phyloP scores from a whole-genome alignment of 306 rosid genomes.

The Crataegus laevigata region DNA sequence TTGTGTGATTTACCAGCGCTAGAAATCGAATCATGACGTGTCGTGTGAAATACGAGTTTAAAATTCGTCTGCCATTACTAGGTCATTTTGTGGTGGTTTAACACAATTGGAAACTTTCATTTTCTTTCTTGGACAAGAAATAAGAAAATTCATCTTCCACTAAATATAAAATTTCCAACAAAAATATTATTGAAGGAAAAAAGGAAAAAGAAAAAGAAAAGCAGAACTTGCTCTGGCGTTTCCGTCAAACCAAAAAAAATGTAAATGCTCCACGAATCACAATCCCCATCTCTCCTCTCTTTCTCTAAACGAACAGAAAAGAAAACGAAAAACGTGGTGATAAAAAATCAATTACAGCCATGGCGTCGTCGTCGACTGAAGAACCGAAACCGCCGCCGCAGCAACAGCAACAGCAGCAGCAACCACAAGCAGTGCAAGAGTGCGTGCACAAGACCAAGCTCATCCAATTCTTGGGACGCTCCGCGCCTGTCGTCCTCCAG shows the following conservation, averaged over 20 bases:
- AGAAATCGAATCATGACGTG: no score
- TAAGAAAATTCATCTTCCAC: background rate
- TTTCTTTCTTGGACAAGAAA: background rate
- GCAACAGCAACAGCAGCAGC: background rate
- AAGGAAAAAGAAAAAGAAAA: background rate
- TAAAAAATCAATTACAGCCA: constrained; percentile 7
- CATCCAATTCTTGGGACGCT: constrained; percentile 83
- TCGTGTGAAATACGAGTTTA: no score
- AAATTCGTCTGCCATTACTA: no score
- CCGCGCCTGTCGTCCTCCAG: constrained; percentile 84
- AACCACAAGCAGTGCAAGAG: constrained; percentile 36
- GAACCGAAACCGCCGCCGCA: constrained; percentile 17
- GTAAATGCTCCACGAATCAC: background rate
- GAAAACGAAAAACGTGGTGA: background rate
- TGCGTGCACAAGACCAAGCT: constrained; percentile 73
- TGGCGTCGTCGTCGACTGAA: constrained; percentile 45
- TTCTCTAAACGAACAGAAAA: background rate
- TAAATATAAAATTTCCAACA: background rate
- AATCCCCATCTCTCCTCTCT: background rate
- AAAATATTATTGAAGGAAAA: background rate
- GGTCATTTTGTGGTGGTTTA: background rate
- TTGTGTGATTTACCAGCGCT: no score
- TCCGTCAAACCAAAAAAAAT: background rate
- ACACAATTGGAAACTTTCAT: background rate
- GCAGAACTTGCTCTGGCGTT: background rate